These are phyloP conservation scores for Fusarium nisikadoi DNA, from an alignment of 2,329 filamentous ascomycete genomes.

Conservation along the genomic window DNA sequence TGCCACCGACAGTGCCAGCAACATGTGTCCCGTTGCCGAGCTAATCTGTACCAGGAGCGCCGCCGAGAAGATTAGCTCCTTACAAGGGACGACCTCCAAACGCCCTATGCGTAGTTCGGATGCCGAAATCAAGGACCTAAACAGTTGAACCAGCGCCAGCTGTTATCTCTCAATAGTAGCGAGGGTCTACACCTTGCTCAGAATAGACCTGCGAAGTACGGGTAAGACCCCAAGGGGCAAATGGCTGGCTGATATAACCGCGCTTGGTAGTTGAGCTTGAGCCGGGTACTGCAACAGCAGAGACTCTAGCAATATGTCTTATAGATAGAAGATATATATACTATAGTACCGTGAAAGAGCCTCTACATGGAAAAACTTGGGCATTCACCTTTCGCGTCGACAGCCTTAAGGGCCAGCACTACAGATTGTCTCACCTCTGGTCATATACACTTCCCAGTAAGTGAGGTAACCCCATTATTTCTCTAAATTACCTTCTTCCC, in stretches of 20 bases:
- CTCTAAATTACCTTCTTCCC: not conserved
- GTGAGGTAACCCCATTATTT: accelerated
- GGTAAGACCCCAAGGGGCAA: constrained; percentile 21
- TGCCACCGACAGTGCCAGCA: constrained; percentile 45
- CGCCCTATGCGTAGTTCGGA: constrained; percentile 50
- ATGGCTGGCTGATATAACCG: not conserved
- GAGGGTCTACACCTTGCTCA: not conserved
- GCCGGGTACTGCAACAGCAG: not conserved
- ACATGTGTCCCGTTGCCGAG: constrained; percentile 48
- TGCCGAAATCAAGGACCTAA: constrained; percentile 59
- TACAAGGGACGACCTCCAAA: constrained; percentile 43
- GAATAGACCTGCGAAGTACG: not conserved
- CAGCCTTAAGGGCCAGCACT: no score
- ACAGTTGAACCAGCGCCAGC: constrained; percentile 44
- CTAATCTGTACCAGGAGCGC: constrained; percentile 43
- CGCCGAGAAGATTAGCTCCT: constrained; percentile 41
- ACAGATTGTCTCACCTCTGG: accelerated
- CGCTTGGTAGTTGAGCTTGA: not conserved
- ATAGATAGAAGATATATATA: no score
- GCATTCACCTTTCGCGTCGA: accelerated
- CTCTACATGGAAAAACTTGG: accelerated
- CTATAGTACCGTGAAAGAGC: not conserved
- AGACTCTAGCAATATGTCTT: not conserved
- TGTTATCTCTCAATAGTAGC: constrained; percentile 41
- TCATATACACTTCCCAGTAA: accelerated